phyloP scores from a whole-genome alignment of 2,329 filamentous ascomycete species.

The Cucurbitaria berberidis region DNA sequence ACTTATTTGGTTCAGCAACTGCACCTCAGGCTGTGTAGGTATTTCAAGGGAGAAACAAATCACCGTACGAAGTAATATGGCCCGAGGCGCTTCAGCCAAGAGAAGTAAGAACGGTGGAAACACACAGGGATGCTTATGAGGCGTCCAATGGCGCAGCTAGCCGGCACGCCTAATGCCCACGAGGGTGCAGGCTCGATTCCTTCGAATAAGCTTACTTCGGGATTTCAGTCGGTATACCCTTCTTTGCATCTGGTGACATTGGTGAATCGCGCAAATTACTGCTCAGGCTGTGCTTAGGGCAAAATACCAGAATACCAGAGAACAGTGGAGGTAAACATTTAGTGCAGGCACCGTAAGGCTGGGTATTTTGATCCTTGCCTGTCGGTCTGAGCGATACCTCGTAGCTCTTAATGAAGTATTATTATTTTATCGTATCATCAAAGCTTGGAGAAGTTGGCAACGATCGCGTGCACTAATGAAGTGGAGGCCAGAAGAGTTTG shows the following conservation, averaged over 20 bases:
- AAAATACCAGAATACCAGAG: conserved; percentile 33
- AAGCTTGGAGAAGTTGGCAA: too few relatives aligned
- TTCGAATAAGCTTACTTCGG: not conserved
- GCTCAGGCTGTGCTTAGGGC: not conserved
- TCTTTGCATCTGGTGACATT: not conserved
- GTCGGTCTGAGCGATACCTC: too few relatives aligned
- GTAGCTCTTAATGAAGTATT: too few relatives aligned
- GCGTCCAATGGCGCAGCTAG: not conserved
- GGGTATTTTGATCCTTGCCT: too few relatives aligned
- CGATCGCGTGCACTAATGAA: too few relatives aligned
- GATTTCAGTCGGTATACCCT: not conserved
- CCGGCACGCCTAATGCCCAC: not conserved
- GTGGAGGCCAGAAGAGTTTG: too few relatives aligned
- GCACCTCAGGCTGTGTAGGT: not conserved
- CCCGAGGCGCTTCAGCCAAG: not conserved
- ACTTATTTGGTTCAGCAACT: not conserved
- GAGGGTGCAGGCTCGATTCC: not conserved
- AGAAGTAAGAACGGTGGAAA: not conserved
- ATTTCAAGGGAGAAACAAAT: not conserved
- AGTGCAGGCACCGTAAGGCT: too few relatives aligned
- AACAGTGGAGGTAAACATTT: conserved; percentile 28
- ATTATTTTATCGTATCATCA: too few relatives aligned
- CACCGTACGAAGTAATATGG: not conserved
- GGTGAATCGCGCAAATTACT: not conserved
- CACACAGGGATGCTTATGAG: not conserved